Conservation (phyloP, 768 basidiomycete genomes). For the Auriscalpium vulgare region DNA sequence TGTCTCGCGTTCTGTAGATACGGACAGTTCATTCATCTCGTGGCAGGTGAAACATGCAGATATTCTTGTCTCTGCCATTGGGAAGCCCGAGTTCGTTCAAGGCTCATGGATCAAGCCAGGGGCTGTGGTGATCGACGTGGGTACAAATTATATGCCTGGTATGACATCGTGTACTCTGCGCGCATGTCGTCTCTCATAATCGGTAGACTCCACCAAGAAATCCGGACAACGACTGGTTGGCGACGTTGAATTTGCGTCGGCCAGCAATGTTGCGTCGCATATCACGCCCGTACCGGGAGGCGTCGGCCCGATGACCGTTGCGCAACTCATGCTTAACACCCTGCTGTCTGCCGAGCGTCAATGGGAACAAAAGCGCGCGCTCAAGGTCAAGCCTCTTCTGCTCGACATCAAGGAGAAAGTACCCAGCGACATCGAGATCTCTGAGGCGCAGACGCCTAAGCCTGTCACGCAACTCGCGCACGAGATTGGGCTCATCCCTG, state of each 20-base stretch:
- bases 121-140: slow-evolving; percentile 94
- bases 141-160: slow-evolving; percentile 94
- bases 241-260: slow-evolving; percentile 83
- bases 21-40: neutral
- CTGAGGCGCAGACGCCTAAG: slow-evolving; percentile 91
- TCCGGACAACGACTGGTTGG: slow-evolving; percentile 93
- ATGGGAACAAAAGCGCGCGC: slow-evolving; percentile 59
- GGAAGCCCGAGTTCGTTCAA: slow-evolving; percentile 82
- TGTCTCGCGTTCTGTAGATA: slow-evolving; percentile 16
- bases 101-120: slow-evolving; percentile 95
- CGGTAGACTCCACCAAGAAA: slow-evolving; percentile 77
- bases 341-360: slow-evolving; percentile 74
- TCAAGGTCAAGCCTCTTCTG: slow-evolving; percentile 70
- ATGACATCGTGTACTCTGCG: slow-evolving; percentile 19
- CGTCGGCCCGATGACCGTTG: slow-evolving; percentile 99
- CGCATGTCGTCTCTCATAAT: neutral
- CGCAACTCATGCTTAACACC: slow-evolving; percentile 95
- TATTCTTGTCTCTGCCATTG: slow-evolving; percentile 94
- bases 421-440: slow-evolving; percentile 94
- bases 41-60: slow-evolving; percentile 77
- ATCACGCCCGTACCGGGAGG: slow-evolving; percentile 99
- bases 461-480: slow-evolving; percentile 73
- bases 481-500: slow-evolving; percentile 80
- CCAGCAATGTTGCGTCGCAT: slow-evolving; percentile 69
- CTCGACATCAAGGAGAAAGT: slow-evolving; percentile 79